Percentiles rank a stretch among this genome's conserved stretches.
Conservation (phyloP, 139 green algal species). For the Asterochloris erici region DNA sequence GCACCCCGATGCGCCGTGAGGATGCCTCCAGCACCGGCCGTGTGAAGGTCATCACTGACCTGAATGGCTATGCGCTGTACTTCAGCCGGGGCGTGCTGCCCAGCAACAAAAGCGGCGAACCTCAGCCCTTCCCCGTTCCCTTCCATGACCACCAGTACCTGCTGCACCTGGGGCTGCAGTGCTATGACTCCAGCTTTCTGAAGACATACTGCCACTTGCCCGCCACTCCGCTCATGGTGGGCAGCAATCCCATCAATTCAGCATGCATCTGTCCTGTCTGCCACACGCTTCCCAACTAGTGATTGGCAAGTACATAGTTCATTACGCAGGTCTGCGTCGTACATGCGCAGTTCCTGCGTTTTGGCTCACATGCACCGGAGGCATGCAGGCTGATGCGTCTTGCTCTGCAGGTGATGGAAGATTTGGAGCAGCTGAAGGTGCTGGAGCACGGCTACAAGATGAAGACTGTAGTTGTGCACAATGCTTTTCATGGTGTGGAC, state of each 20-base stretch:
- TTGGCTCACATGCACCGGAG: background rate
- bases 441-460: constrained; percentile 76
- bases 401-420: constrained; percentile 59
- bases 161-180: constrained; percentile 66
- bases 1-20: constrained; percentile 48
- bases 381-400: background rate
- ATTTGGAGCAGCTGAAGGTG: constrained; percentile 76
- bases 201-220: constrained; percentile 45
- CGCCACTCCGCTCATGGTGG: constrained; percentile 46
- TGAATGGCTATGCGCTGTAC: constrained; percentile 68
- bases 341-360: background rate
- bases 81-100: constrained; percentile 67
- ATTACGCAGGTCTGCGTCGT: background rate
- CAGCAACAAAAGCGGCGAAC: constrained; percentile 58
- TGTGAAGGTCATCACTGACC: constrained; percentile 66
- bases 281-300: background rate
- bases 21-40: constrained; percentile 46
- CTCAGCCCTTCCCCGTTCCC: constrained; percentile 34
- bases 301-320: background rate
- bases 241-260: background rate
- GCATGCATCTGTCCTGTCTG: background rate
- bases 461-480: constrained; percentile 65
- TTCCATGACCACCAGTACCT: constrained; percentile 51
- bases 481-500: constrained; percentile 67
- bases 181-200: constrained; percentile 62